Base-by-base conservation (phyloP, 176 grass and related monocot species). In the Calamus simplicifolius region DNA sequence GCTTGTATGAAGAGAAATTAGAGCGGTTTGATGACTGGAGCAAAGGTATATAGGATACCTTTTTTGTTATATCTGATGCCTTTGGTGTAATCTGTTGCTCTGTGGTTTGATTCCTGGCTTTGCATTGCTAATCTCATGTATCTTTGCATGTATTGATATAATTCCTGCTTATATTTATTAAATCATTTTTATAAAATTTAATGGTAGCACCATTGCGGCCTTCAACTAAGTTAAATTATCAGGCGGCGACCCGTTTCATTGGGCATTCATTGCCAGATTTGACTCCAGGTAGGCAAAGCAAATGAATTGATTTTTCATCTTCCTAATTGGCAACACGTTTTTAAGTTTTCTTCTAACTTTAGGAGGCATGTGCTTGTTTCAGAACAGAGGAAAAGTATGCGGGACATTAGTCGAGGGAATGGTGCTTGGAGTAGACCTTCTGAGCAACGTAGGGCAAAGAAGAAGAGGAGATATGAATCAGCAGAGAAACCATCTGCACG, bases 241-340 rank as follows among this genome's bases (percentile, higher is more conserved):
- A 87, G 66, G 93, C 86, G 56, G 93, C 87, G 10, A 76, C 93
- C 23, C 80, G 93, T 25, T 89, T 98, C 55, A 91, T 98, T 64
- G 84, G 81, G 10, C 87, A 78, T 57, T 82, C 87, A 0, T 61
- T 98, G 23, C 49, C 93, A 48, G 80, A 92, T 69, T 78, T 98
- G 69, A 76, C 93, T 57, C 48, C 75, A 7, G 92, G 92, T 96
- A 77, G 12, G 58, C 49, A 57, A 25, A 27, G 58, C 49, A 57
- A 25, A 27, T 55, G 48, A 29, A 18, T 66, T 4, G 62, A 63
- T 43, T 75, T 56, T 77, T 54, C 57, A 21, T 59, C 48, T 56
- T 70, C 16, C 18, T 4, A 14, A 50, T 49, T 56, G 49, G 31
- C 7, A 12, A 38, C 7, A 38, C 31, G 31, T 26, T 50, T 59